These are phyloP conservation scores for Citrus maxima DNA, from an alignment of 345 rosid genomes.

Conservation along the genomic window DNA sequence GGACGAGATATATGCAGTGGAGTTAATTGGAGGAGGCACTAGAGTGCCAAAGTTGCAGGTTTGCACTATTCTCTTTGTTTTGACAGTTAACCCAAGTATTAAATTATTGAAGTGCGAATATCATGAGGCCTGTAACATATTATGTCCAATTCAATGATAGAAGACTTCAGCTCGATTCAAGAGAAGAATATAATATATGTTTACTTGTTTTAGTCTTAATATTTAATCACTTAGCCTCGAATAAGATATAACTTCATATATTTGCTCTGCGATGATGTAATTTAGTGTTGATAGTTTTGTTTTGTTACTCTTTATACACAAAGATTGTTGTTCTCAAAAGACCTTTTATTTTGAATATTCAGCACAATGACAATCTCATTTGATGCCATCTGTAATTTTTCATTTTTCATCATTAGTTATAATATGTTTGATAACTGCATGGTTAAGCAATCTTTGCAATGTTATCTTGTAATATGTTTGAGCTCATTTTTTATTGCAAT, in stretches of 20 bases:
- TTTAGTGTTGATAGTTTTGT: not conserved
- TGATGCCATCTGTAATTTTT: not conserved
- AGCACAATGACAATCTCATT: not conserved
- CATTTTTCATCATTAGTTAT: not conserved
- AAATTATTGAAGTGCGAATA: not conserved
- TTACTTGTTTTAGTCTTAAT: not conserved
- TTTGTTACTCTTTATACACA: not conserved
- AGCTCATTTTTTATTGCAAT: not conserved
- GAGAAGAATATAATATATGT: not conserved
- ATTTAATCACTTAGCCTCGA: not conserved
- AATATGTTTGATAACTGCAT: not conserved
- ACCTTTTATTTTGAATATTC: not conserved
- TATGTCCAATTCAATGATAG: not conserved
- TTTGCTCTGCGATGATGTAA: not conserved
- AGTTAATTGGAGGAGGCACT: slow-evolving; percentile 95
- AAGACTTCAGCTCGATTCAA: not conserved
- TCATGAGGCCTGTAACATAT: not conserved
- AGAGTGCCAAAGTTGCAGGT: slow-evolving; percentile 99
- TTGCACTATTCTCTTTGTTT: slow-evolving; percentile 20
- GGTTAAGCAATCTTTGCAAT: not conserved
- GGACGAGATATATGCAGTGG: slow-evolving; percentile 84
- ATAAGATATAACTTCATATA: not conserved
- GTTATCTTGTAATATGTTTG: not conserved
- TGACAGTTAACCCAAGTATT: not conserved
- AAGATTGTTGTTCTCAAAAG: not conserved